A percentile compares a stretch with the other conserved stretches of the same genome.
These are phyloP conservation scores for Talaromyces nanjingensis DNA, from an alignment of 495 filamentous ascomycete genomes.

Conservation along the genomic window DNA sequence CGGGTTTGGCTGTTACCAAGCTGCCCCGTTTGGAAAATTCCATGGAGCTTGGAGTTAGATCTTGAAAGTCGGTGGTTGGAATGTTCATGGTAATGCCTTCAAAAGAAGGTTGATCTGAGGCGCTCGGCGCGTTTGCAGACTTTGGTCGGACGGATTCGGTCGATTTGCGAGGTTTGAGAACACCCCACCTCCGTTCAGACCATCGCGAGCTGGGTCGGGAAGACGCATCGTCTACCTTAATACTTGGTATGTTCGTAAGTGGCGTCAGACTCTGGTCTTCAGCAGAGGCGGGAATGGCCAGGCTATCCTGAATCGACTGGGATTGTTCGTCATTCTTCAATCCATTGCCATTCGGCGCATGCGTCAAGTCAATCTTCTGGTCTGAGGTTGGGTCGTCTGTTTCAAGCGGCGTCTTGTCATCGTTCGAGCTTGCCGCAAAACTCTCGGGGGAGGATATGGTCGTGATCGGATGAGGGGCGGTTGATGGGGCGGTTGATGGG, in stretches of 20 bases:
- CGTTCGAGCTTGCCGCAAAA: background rate
- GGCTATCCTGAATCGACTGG: background rate
- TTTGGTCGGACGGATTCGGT: constrained; percentile 27
- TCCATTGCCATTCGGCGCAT: background rate
- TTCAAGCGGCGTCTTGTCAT: background rate
- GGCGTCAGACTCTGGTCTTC: constrained; percentile 21
- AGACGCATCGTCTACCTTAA: constrained; percentile 30
- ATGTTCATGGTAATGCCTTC: constrained; percentile 50
- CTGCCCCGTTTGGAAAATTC: constrained; percentile 54
- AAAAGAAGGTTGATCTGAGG: constrained; percentile 35
- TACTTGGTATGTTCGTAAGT: constrained; percentile 36
- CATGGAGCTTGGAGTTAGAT: constrained; percentile 43
- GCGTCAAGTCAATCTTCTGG: background rate
- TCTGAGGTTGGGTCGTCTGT: background rate
- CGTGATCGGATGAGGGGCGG: constrained; percentile 9
- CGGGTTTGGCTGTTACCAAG: constrained; percentile 25
- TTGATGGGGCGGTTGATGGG: constrained; percentile 19
- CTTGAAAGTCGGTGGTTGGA: constrained; percentile 46
- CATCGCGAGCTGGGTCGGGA: constrained; percentile 34
- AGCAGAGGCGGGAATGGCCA: background rate
- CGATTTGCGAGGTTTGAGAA: constrained; percentile 28
- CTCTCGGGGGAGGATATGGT: background rate
- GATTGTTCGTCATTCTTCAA: background rate
- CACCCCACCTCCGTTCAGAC: constrained; percentile 40
- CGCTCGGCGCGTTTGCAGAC: constrained; percentile 28